Percentiles rank a stretch among this genome's conserved stretches.
phyloP scores from a whole-genome alignment of 768 basidiomycete genomes.

The Collybia mongolica region DNA sequence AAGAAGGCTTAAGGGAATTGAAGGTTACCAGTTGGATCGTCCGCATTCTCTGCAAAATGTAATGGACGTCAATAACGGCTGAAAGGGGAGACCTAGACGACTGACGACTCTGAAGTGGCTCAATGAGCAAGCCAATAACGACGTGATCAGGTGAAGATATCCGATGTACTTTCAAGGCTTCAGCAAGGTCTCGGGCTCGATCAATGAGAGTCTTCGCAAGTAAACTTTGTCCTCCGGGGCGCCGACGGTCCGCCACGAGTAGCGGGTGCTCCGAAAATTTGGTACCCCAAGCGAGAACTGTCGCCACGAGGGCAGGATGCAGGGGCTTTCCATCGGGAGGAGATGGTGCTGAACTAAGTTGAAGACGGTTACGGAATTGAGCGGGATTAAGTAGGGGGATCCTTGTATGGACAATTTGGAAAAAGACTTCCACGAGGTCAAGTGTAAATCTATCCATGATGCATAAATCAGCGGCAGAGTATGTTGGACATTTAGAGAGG shows the following conservation, averaged over 20 bases:
- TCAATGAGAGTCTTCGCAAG: slow-evolving; percentile 77
- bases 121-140: slow-evolving; percentile 78
- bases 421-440: slow-evolving; percentile 93
- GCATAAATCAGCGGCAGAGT: slow-evolving; percentile 13
- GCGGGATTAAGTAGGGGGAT: slow-evolving; percentile 84
- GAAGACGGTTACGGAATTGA: slow-evolving; percentile 74
- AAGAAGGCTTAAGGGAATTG: slow-evolving; percentile 5
- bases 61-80: slow-evolving; percentile 7
- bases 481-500: slow-evolving; percentile 11
- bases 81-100: slow-evolving; percentile 17
- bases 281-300: slow-evolving; percentile 88
- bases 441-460: slow-evolving; percentile 69
- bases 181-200: slow-evolving; percentile 83
- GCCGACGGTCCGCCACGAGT: slow-evolving; percentile 74
- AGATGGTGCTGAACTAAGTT: slow-evolving; percentile 34
- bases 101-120: slow-evolving; percentile 87
- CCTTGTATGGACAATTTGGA: slow-evolving; percentile 88
- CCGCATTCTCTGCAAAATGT: slow-evolving; percentile 58
- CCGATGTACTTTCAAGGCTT: slow-evolving; percentile 84
- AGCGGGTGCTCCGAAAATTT: slow-evolving; percentile 92
- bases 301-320: slow-evolving; percentile 79
- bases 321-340: slow-evolving; percentile 36
- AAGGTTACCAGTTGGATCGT: slow-evolving; percentile 62
- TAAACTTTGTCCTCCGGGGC: slow-evolving; percentile 68
- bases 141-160: slow-evolving; percentile 78